phyloP scores from a whole-genome alignment of 805 yeast species.

The Zygoascus tannicola region DNA sequence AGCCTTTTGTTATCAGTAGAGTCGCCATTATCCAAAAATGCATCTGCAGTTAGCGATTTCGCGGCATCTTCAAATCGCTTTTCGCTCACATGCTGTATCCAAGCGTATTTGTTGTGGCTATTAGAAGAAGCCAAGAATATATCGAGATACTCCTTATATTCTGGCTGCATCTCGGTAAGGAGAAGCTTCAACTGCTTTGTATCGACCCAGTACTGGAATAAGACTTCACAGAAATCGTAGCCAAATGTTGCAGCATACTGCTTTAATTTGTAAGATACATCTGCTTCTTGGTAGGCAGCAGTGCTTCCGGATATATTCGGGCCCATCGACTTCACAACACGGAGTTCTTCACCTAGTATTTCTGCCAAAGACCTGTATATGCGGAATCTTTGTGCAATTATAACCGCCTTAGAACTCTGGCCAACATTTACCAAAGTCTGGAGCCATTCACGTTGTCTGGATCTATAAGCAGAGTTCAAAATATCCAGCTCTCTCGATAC shows the following conservation, averaged over 20 bases:
- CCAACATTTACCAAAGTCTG: constrained; percentile 41
- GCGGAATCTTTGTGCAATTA: constrained; percentile 52
- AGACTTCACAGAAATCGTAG: constrained; percentile 54
- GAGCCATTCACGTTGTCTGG: constrained; percentile 45
- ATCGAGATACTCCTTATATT: constrained; percentile 40
- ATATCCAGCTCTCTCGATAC: background rate
- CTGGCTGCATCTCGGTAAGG: constrained; percentile 44
- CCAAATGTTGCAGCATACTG: constrained; percentile 37
- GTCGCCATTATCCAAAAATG: constrained; percentile 26
- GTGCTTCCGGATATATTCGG: background rate
- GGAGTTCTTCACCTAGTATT: constrained; percentile 38
- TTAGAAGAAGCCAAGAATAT: constrained; percentile 28
- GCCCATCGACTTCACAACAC: constrained; percentile 5
- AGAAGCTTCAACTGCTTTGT: constrained; percentile 44
- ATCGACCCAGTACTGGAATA: constrained; percentile 51
- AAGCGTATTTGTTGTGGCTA: constrained; percentile 30
- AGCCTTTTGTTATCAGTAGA: constrained; percentile 40
- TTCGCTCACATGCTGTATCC: constrained; percentile 59
- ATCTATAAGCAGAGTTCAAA: background rate
- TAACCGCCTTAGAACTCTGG: constrained; percentile 44
- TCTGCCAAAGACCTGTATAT: constrained; percentile 60
- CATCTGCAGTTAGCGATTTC: constrained; percentile 34
- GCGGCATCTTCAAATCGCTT: constrained; percentile 45
- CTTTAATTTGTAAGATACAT: constrained; percentile 1
- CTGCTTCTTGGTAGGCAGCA: constrained; percentile 1